Percentiles rank a stretch among this genome's conserved stretches.
Evolutionary conservation across 176 grass and related monocot species (phyloP).

Genomic region (Hsuehochloa calcarea): DNA sequence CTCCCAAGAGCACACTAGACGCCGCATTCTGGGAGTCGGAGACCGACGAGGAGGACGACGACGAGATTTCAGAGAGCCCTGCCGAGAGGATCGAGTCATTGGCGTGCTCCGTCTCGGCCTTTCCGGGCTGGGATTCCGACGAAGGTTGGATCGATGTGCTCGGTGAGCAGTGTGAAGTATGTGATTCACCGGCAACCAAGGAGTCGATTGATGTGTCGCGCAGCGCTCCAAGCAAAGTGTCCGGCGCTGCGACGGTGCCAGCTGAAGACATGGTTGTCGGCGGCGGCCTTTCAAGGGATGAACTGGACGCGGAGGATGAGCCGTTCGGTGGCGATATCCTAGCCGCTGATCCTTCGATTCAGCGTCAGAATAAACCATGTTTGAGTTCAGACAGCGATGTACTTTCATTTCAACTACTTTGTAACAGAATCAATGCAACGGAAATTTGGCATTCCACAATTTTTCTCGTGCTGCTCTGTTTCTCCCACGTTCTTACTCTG

Average conservation of each 20-base stretch:
- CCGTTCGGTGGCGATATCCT: not conserved
- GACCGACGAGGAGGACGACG: slow-evolving; percentile 31
- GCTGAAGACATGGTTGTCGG: slow-evolving; percentile 12
- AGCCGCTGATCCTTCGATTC: not conserved
- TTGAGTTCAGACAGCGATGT: not conserved
- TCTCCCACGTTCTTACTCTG: not conserved
- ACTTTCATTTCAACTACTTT: not conserved
- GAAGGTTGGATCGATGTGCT: slow-evolving; percentile 43
- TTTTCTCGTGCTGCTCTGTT: not conserved
- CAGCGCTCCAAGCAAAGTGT: slow-evolving; percentile 19
- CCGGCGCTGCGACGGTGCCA: not conserved
- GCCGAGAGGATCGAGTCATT: slow-evolving; percentile 39
- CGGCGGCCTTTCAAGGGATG: not conserved
- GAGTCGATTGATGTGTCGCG: slow-evolving; percentile 2
- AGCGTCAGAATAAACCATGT: not conserved
- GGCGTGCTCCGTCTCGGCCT: not conserved
- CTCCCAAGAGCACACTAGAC: slow-evolving; percentile 76
- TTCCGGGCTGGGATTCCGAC: slow-evolving; percentile 43
- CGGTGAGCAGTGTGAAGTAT: not conserved
- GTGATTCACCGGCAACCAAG: not conserved
- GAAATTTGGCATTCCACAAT: slow-evolving; percentile 30
- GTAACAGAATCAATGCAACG: not conserved
- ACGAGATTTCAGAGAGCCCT: not conserved
- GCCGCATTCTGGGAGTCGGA: slow-evolving; percentile 49
- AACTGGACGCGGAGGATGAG: not conserved